A percentile compares a stretch with the other conserved stretches of the same genome.
phyloP scores from a whole-genome alignment of 2,329 filamentous ascomycete species.

The Cryoendolithus antarcticus region DNA sequence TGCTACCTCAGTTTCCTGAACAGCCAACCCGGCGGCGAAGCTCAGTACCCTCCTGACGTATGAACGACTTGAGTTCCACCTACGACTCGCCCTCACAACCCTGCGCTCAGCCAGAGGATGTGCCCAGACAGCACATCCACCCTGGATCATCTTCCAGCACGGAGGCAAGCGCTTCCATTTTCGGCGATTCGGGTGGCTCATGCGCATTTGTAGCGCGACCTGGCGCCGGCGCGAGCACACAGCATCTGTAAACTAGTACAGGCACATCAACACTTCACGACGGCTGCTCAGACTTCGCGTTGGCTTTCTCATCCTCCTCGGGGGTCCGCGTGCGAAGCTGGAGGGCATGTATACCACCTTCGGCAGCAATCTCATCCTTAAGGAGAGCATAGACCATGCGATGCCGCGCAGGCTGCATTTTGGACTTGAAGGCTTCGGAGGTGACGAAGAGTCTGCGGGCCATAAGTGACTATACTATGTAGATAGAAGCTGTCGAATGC shows the following conservation, averaged over 20 bases:
- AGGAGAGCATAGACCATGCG: conserved; percentile 80
- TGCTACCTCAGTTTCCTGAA: conserved; percentile 47
- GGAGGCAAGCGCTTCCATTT: too few species aligned
- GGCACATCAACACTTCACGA: too few species aligned
- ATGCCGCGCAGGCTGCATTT: conserved; percentile 79
- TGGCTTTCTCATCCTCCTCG: conserved; percentile 60
- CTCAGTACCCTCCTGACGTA: conserved; percentile 5
- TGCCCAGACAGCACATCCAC: too few species aligned
- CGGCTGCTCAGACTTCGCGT: conserved; percentile 28
- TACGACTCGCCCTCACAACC: too few species aligned
- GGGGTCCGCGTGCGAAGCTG: conserved; percentile 79
- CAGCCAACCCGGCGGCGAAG: conserved; percentile 23
- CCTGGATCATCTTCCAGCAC: too few species aligned
- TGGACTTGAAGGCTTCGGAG: conserved; percentile 65
- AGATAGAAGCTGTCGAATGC: neutral
- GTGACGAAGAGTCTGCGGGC: conserved; percentile 64
- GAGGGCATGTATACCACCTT: conserved; percentile 86
- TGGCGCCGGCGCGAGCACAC: too few species aligned
- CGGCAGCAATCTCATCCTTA: conserved; percentile 75
- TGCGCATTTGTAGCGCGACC: too few species aligned
- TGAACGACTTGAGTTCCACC: neutral
- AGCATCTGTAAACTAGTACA: too few species aligned
- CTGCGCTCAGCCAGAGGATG: too few species aligned
- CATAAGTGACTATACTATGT: conserved; percentile 26
- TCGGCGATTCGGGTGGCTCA: too few species aligned